Evolutionary conservation across 2,329 filamentous ascomycete species (phyloP), one percentile per base, ranked within the genome.

Genomic region (Cladophialophora immunda): DNA sequence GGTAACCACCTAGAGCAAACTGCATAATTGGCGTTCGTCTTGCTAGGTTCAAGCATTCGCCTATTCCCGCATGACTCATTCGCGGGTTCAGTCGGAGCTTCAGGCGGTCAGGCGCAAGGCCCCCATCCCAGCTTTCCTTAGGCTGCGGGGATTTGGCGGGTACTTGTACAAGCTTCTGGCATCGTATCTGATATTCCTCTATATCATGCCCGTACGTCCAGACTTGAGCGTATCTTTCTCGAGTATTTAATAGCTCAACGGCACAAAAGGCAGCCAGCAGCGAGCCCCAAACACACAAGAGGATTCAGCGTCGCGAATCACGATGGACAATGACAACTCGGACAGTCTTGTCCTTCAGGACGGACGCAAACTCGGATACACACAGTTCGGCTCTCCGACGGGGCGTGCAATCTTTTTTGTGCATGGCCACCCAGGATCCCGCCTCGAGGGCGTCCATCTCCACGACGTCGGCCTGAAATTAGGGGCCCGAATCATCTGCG

Each of bases 401-500:
- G 78, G 75, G 29, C 36, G 32, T n/a, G 75, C 78, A 0, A 67
- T 84, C 30, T 74, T 84, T 56, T 82, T 78, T 71, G 76, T 82
- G 61, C 81, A 84, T 63, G 79, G 81, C 50, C 78, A 78, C 55
- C 80, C 81, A 4, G 79, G 77, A 13, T 83, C 79, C 8, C 79
- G 81, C 34, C 73, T 81, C 19, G 81, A 84, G 73, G 77, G 72
- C 22, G 76, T 74, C 27, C 69, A 75, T 11, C 74, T 78, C 64
- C 76, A 81, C 64, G 65, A 76, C 0, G 64, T 72, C 13, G 78
- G 77, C 41, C 70, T 73, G 13, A 76, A 76, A 8, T 77, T 76
- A 25, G 73, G 73, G 34, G 70, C 81, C 25, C 79, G 79, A 15
- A 71, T 84, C 52, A 78, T 84, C 62, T 73, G 75, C 6, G 75